Base-by-base conservation (phyloP, 2,329 filamentous ascomycete genomes). In the Coniochaeta sp. region DNA sequence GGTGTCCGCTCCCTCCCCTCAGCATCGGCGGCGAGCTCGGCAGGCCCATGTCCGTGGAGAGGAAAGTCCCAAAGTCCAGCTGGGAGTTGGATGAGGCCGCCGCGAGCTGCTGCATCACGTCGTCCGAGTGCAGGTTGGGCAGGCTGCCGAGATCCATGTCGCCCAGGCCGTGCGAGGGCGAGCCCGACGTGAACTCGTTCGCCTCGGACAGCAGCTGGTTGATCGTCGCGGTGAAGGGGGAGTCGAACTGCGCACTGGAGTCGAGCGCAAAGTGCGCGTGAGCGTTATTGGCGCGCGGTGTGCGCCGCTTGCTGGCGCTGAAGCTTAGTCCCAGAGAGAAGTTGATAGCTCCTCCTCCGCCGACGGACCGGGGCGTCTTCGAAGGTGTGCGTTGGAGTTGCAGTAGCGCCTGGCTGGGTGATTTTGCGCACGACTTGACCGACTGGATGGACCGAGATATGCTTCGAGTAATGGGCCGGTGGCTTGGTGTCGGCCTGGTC, bases 161-260 rank as follows among this genome's bases (percentile, higher is more conserved):
- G 28, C 69, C 71, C 36, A 76, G 66, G 34, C 72, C 70, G 40
- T 74, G 70, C 60, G 70, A 75, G 38, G 71, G 68, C 28, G 72
- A 73, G 2, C 68, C 75, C 62, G 66, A 74, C 10, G 71, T 74
- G 65, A 82, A 79, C 50, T 77, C 70, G 59, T 79, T 76, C 10
- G 75, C 76, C 62, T 87, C 83, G 8, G 81, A 86, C 22, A 90
- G 76, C 62, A 90, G 77, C 65, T 88, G 81, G 64, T 82, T 83
- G 38, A 91, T 79, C 24, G 86, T 83, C 40, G 82, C 79, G 1
- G 84, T 85, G 67, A 88, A 82, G 0, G 86, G 86, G 6, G 85
- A 85, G 59, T 80, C 77, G 55, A 77, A 74, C 3, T 66, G 59
- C 66, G 19, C 61, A 64, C 59, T 19, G 17, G 56, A 52, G 42